These are phyloP conservation scores for Cyclotella cryptica DNA, from an alignment of 108 stramenopile species.

Conservation along the genomic window DNA sequence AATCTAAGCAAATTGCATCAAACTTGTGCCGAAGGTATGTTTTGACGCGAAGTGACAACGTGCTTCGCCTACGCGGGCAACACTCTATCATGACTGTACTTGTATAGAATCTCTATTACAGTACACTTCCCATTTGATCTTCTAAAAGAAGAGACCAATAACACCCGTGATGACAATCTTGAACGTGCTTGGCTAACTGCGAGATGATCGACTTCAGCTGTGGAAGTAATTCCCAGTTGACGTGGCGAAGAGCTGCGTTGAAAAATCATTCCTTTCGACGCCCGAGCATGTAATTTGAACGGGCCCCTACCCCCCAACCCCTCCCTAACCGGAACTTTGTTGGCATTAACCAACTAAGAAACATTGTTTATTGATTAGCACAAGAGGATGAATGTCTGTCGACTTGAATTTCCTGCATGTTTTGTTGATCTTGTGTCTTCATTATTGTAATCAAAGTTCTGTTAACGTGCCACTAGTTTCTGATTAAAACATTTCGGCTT, in stretches of 20 bases:
- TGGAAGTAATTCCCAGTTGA: constrained; percentile 11
- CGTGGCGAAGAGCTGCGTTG: constrained; percentile 54
- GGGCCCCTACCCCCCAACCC: constrained; percentile 29
- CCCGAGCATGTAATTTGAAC: constrained; percentile 49
- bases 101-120: constrained; percentile 50
- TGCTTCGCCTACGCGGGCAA: too few species aligned
- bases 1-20: too few species aligned
- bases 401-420: too few species aligned
- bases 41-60: too few species aligned
- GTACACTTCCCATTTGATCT: constrained; percentile 42
- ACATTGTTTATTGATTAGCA: too few species aligned
- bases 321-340: not conserved
- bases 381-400: too few species aligned
- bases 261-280: constrained; percentile 42
- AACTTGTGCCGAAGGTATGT: too few species aligned
- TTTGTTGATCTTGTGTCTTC: too few species aligned
- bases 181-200: constrained; percentile 43
- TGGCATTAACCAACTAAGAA: too few species aligned
- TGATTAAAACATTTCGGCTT: too few species aligned
- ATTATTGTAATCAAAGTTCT: too few species aligned
- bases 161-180: constrained; percentile 41
- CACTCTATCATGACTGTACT: constrained; percentile 33
- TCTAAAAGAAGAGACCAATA: constrained; percentile 34
- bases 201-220: constrained; percentile 37
- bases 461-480: too few species aligned